These are phyloP conservation scores for Globisporangium takayamanum DNA, from an alignment of 352 stramenopile genomes.

Conservation along the genomic window DNA sequence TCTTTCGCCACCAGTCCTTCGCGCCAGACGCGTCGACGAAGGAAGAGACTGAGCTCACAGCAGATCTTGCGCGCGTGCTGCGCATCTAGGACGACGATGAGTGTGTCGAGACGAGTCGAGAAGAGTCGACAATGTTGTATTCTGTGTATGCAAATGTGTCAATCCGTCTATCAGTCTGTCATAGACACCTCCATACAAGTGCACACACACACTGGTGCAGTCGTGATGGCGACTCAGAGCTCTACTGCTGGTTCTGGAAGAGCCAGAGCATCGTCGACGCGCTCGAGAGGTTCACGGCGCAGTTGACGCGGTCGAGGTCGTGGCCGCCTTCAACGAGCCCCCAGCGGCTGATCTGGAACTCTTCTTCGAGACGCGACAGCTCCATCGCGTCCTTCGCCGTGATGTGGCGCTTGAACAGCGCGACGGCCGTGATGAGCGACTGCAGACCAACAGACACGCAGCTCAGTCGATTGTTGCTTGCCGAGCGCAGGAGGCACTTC, in stretches of 20 bases:
- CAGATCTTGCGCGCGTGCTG: constrained; percentile 45
- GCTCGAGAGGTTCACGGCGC: constrained; percentile 73
- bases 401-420: constrained; percentile 80
- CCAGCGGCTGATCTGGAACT: constrained; percentile 88
- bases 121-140: neutral
- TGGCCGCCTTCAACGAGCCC: constrained; percentile 85
- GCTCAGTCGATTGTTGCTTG: neutral
- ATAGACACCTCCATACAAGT: neutral
- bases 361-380: constrained; percentile 75
- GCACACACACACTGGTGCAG: constrained; percentile 1
- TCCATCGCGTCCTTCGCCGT: constrained; percentile 83
- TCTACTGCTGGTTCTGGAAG: constrained; percentile 60
- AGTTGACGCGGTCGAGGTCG: constrained; percentile 86
- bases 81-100: constrained; percentile 1
- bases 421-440: constrained; percentile 79
- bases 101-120: neutral
- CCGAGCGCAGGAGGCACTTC: neutral
- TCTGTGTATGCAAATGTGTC: too few species aligned
- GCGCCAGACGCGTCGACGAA: constrained; percentile 28
- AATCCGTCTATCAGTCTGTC: neutral
- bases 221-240: neutral
- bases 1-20: constrained; percentile 37
- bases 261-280: constrained; percentile 83
- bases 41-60: constrained; percentile 43
- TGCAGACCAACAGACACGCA: constrained; percentile 13